Percentiles rank a stretch among this genome's conserved stretches.
phyloP scores from a whole-genome alignment of 176 grass and related monocot genomes.

The Phragmites australis region DNA sequence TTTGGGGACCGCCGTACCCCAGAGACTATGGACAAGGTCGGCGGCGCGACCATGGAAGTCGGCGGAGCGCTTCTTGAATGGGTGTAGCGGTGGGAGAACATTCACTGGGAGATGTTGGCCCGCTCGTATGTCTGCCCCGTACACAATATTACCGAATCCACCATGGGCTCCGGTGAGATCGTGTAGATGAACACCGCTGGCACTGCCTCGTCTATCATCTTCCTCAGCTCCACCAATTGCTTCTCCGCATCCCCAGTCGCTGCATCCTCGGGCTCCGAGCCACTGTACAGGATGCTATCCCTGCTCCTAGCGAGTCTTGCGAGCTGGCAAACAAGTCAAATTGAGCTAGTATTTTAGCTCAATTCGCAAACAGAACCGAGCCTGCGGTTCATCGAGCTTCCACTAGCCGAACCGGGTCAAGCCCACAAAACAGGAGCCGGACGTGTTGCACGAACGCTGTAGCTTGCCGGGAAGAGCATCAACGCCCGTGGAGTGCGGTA shows the following conservation, averaged over 20 bases:
- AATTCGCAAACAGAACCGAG: no score
- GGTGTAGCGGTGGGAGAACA: constrained; percentile 88
- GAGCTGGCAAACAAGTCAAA: no score
- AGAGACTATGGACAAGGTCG: constrained; percentile 65
- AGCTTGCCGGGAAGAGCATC: neutral
- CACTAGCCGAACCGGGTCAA: constrained; percentile 33
- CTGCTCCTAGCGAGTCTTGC: no score
- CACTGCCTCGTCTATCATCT: constrained; percentile 84
- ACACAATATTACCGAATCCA: constrained; percentile 97
- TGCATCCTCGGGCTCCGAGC: constrained; percentile 33
- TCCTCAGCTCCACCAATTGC: constrained; percentile 64
- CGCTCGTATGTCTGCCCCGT: constrained; percentile 99
- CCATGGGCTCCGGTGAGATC: constrained; percentile 95
- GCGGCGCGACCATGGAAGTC: constrained; percentile 91
- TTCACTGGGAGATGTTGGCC: constrained; percentile 76
- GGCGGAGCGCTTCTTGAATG: constrained; percentile 87
- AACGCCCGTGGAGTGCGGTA: neutral
- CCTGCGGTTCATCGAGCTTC: no score
- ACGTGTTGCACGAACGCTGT: constrained; percentile 23
- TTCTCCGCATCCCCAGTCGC: constrained; percentile 42
- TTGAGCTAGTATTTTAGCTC: no score
- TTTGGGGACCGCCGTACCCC: constrained; percentile 52
- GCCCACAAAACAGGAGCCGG: neutral
- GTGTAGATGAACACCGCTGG: constrained; percentile 96
- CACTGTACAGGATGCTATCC: constrained; percentile 76